phyloP scores from a whole-genome alignment of 2,329 filamentous ascomycete genomes.

The Macrophomina pseudophaseolina region DNA sequence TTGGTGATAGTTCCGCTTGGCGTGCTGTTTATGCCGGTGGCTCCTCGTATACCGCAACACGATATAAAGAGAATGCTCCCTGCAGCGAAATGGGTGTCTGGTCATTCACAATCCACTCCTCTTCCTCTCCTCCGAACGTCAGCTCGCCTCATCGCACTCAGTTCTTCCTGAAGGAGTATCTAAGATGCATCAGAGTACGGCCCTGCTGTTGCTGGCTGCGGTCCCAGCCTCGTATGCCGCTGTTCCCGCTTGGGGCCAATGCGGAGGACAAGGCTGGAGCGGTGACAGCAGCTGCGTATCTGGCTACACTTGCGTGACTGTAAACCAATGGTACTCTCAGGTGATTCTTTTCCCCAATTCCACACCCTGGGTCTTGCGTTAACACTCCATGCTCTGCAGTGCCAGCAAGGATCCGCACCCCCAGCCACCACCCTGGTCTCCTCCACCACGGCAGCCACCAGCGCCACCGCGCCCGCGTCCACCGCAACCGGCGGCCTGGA shows the following conservation, averaged over 20 bases:
- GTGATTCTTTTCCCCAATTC: not conserved
- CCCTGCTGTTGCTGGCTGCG: slow-evolving; percentile 1
- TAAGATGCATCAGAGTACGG: slow-evolving; percentile 2
- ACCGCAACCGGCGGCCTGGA: slow-evolving; percentile 54
- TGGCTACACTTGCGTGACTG: slow-evolving; percentile 25
- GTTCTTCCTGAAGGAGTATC: not conserved
- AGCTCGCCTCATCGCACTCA: not conserved
- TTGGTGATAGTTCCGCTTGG: not conserved
- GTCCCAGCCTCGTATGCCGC: slow-evolving; percentile 12
- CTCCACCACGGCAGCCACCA: slow-evolving; percentile 9
- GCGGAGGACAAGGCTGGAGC: slow-evolving; percentile 22
- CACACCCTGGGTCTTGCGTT: not conserved
- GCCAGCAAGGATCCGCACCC: slow-evolving; percentile 19
- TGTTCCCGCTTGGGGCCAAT: slow-evolving; percentile 25
- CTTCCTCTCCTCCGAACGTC: not conserved
- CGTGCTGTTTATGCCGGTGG: not conserved
- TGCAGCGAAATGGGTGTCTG: not conserved
- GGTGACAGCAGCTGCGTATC: slow-evolving; percentile 21
- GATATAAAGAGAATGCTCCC: slow-evolving; percentile 3
- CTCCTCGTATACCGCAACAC: not conserved
- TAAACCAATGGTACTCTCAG: slow-evolving; percentile 25
- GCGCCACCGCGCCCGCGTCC: slow-evolving; percentile 30
- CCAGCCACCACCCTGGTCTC: slow-evolving; percentile 13
- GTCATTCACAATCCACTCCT: not conserved
- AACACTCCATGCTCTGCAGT: not conserved